These are phyloP conservation scores for Arthrinium phaeospermum DNA, from an alignment of 2,329 filamentous ascomycete genomes.

Conservation along the genomic window DNA sequence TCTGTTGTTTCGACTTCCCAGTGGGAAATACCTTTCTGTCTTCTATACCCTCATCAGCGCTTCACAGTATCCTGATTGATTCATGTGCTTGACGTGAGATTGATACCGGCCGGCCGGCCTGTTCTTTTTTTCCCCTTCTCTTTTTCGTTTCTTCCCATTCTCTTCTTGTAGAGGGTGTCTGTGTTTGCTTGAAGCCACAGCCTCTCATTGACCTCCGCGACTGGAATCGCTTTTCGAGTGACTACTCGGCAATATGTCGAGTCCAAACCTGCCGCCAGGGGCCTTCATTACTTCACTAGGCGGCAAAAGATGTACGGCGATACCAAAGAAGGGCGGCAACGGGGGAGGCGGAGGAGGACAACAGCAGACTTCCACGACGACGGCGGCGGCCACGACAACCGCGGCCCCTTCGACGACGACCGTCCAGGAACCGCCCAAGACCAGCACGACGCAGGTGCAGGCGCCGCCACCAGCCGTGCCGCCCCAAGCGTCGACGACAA, in stretches of 20 bases:
- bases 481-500: not conserved
- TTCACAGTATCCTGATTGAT: constrained; percentile 43
- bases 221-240: constrained; percentile 49
- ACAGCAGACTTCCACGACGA: constrained; percentile 33
- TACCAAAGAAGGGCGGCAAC: constrained; percentile 45
- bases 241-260: constrained; percentile 47
- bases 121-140: constrained; percentile 33
- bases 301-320: constrained; percentile 59
- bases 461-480: not conserved
- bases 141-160: constrained; percentile 37
- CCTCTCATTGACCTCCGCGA: constrained; percentile 40
- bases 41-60: constrained; percentile 31
- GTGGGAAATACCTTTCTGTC: constrained; percentile 21
- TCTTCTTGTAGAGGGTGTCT: constrained; percentile 32
- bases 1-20: constrained; percentile 21
- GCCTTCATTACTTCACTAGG: constrained; percentile 56
- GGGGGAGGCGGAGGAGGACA: constrained; percentile 28
- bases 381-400: constrained; percentile 24
- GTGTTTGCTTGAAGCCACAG: constrained; percentile 35
- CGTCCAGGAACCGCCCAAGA: constrained; percentile 5
- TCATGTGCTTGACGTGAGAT: constrained; percentile 31
- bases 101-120: constrained; percentile 48
- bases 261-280: constrained; percentile 49
- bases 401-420: constrained; percentile 19
- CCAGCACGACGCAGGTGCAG: constrained; percentile 14